Percentiles rank a stretch among this genome's conserved stretches.
phyloP scores from a whole-genome alignment of 345 rosid species.

The Arabis hirsuta region DNA sequence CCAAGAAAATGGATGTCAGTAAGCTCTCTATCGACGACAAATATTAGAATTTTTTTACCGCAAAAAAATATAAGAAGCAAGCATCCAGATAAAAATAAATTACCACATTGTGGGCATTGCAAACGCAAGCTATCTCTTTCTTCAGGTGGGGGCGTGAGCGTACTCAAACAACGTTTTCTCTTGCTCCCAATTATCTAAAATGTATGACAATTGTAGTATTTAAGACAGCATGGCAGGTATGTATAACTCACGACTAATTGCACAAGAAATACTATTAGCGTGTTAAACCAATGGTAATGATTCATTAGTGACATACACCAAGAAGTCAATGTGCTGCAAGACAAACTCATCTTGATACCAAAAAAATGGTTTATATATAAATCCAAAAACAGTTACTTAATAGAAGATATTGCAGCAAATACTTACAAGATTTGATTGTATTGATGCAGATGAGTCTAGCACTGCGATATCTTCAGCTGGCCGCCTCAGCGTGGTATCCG shows the following conservation, averaged over 20 bases:
- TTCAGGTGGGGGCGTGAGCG: slow-evolving; percentile 40
- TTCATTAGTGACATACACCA: slow-evolving; percentile 15
- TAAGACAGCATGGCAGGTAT: background rate
- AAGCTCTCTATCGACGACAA: background rate
- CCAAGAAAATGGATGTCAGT: background rate
- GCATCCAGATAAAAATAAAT: slow-evolving; percentile 30
- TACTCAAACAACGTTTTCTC: slow-evolving; percentile 53
- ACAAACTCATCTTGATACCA: background rate
- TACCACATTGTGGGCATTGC: slow-evolving; percentile 91
- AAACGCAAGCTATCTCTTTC: slow-evolving; percentile 50
- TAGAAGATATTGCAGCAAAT: slow-evolving; percentile 8
- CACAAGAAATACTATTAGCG: background rate
- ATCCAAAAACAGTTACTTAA: background rate
- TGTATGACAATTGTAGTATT: slow-evolving; percentile 22
- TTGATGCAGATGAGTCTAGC: slow-evolving; percentile 67
- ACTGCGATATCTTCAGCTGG: slow-evolving; percentile 72
- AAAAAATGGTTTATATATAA: too few relatives aligned
- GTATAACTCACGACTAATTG: slow-evolving; percentile 9
- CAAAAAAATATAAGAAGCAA: slow-evolving; percentile 6
- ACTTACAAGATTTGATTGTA: slow-evolving; percentile 83
- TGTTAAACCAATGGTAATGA: background rate
- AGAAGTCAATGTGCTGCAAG: slow-evolving; percentile 6
- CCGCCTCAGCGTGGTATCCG: slow-evolving; percentile 67
- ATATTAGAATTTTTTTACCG: background rate
- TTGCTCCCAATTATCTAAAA: slow-evolving; percentile 67